Evolutionary conservation across 2,329 filamentous ascomycete genomes (phyloP), one percentile per base, ranked within the genome.

Genomic region (Rhinocladiella mackenziei): DNA sequence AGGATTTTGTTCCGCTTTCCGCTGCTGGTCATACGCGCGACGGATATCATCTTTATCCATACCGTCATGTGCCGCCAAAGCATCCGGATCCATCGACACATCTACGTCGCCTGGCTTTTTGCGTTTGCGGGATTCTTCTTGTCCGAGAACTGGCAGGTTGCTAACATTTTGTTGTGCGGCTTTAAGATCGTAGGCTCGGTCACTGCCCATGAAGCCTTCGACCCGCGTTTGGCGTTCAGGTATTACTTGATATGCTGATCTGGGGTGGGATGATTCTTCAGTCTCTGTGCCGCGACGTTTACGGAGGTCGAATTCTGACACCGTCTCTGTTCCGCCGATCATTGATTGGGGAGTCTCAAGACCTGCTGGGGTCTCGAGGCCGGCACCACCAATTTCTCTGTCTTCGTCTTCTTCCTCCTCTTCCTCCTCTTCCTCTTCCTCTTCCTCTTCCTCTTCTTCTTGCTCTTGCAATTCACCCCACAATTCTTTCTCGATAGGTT

Each of bases 91-190:
- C 52, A 98, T 80, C 17, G 89, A 87, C 19, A 97, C 84, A 56
- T 98, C 92, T 17, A 98, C 78, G 63, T 98, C 92, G 29, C 91
- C 92, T 3, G 86, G 89, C 76, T 96, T 95, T 80, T 97, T 98
- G 59, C 88, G 79, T 70, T 94, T 92, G 59, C 86, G 72, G 41
- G 64, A 75, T 43, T 89, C 80, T 46, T 89, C 85, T 17, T 94
- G 87, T 8, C 89, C 92, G 3, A 98, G 77, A 2, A 94, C 77
- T 1, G 86, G 84, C 49, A 86, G 65, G 48, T 74, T 70, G 15
- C 72, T 68, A 4, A 11, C 20, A 25, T 36, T 36, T 28, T 51
- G 50, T 49, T 76, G 71, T 22, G 71, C 72, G 53, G 71, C 80
- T 50, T 75, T 83, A 51, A 98, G 76, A 66, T 98, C 89, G 67